These are phyloP conservation scores for Thuidium tamariscinum DNA, from an alignment of 225 moss, liverwort and hornwort genomes.

Conservation along the genomic window DNA sequence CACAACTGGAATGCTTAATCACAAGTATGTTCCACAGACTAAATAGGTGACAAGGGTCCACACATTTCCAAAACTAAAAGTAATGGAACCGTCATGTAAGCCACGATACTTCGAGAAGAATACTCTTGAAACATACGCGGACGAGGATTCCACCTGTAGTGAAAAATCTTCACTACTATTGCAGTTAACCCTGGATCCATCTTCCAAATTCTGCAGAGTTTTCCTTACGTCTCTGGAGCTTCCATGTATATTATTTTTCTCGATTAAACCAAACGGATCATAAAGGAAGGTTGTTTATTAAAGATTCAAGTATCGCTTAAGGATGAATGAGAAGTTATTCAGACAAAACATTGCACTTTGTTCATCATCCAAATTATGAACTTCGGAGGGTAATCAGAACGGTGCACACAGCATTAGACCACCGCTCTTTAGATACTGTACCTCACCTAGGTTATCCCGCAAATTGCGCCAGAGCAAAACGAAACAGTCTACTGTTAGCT, in stretches of 20 bases:
- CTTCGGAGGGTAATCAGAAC: neutral
- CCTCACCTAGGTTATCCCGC: neutral
- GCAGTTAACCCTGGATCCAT: neutral
- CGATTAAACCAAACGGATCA: no score
- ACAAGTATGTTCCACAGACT: neutral
- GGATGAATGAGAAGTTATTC: neutral
- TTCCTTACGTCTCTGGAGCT: neutral
- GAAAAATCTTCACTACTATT: neutral
- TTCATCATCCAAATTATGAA: neutral
- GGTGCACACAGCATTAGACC: neutral
- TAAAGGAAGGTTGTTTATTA: no score
- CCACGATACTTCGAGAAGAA: neutral
- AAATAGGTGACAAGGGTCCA: neutral
- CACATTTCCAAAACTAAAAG: neutral
- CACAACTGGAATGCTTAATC: neutral
- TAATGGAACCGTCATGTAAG: neutral
- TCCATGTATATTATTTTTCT: neutral
- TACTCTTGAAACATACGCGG: neutral
- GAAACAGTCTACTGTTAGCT: neutral
- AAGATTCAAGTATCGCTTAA: neutral
- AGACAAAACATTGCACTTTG: neutral
- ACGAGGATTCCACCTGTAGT: neutral
- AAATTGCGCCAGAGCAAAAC: neutral
- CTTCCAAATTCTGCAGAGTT: neutral
- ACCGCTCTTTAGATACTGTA: neutral